phyloP scores from a whole-genome alignment of 2,329 filamentous ascomycete genomes.

The Trichoderma aggressivum region DNA sequence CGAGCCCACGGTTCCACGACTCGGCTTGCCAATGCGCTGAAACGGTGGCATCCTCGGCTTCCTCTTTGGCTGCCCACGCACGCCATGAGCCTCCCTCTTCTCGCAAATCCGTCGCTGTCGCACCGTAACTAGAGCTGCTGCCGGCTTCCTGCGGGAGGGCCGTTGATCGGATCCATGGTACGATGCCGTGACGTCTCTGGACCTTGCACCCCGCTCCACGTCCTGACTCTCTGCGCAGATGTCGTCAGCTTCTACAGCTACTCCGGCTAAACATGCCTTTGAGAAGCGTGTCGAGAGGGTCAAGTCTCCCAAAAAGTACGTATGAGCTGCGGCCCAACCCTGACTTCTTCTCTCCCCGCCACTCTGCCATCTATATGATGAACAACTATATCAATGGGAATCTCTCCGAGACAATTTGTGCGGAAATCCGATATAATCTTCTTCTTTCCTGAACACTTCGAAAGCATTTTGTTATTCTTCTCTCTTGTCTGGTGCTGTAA shows the following conservation, averaged over 20 bases:
- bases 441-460: slow-evolving; percentile 54
- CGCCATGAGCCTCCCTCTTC: slow-evolving; percentile 13
- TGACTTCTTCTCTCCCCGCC: background rate
- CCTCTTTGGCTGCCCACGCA: slow-evolving; percentile 21
- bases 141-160: slow-evolving; percentile 18
- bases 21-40: slow-evolving; percentile 24
- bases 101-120: slow-evolving; percentile 2
- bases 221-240: slow-evolving; percentile 42
- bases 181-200: slow-evolving; percentile 6
- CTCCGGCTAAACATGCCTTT: slow-evolving; percentile 69
- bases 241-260: slow-evolving; percentile 70
- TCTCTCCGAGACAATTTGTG: slow-evolving; percentile 96
- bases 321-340: background rate
- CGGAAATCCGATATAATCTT: slow-evolving; percentile 70
- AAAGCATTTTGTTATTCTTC: background rate
- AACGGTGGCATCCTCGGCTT: slow-evolving; percentile 15
- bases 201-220: slow-evolving; percentile 9
- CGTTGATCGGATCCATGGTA: slow-evolving; percentile 21
- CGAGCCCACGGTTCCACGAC: slow-evolving; percentile 16
- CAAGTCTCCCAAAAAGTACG: slow-evolving; percentile 87
- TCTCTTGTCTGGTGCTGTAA: slow-evolving; percentile 3
- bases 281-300: slow-evolving; percentile 78
- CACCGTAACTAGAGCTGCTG: slow-evolving; percentile 18
- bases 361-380: slow-evolving; percentile 57
- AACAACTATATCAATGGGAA: slow-evolving; percentile 97